These are phyloP conservation scores for Hypericum perforatum DNA, from an alignment of 345 rosid species.

Conservation along the genomic window DNA sequence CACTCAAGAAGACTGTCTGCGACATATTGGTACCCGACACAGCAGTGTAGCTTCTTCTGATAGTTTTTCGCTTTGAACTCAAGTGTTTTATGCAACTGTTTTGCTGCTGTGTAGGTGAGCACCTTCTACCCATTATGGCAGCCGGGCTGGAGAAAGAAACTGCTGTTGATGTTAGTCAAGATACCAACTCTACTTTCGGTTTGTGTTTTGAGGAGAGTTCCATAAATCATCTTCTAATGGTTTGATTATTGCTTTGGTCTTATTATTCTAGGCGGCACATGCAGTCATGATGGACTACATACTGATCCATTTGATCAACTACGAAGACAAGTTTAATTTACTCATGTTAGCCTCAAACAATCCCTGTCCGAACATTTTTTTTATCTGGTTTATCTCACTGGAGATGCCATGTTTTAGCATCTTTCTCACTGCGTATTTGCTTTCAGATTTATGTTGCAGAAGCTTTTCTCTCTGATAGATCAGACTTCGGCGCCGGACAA, in stretches of 20 bases:
- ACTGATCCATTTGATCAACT: constrained; percentile 70
- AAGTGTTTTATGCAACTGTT: constrained; percentile 8
- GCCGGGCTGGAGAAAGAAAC: constrained; percentile 37
- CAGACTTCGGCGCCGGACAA: constrained; percentile 82
- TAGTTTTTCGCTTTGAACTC: constrained; percentile 3
- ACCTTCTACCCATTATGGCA: constrained; percentile 56
- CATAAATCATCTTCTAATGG: background rate
- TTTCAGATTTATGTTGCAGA: constrained; percentile 83
- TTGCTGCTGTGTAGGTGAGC: constrained; percentile 46
- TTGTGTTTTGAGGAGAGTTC: constrained; percentile 7
- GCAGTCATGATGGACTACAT: constrained; percentile 58
- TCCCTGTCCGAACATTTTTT: constrained; percentile 4
- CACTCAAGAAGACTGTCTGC: constrained; percentile 65
- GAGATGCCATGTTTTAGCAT: background rate
- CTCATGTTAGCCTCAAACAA: constrained; percentile 49
- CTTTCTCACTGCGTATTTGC: constrained; percentile 12
- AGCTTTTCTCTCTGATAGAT: constrained; percentile 88
- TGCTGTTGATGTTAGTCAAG: constrained; percentile 9
- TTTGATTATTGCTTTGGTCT: constrained; percentile 5
- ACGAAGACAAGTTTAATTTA: constrained; percentile 86
- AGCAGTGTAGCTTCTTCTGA: constrained; percentile 2
- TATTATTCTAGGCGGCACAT: constrained; percentile 56
- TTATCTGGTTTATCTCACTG: background rate
- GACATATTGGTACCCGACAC: constrained; percentile 55
- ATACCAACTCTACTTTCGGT: background rate